Evolutionary conservation across 768 basidiomycete species (phyloP).

Genomic region (Amanita subjunquillea): DNA sequence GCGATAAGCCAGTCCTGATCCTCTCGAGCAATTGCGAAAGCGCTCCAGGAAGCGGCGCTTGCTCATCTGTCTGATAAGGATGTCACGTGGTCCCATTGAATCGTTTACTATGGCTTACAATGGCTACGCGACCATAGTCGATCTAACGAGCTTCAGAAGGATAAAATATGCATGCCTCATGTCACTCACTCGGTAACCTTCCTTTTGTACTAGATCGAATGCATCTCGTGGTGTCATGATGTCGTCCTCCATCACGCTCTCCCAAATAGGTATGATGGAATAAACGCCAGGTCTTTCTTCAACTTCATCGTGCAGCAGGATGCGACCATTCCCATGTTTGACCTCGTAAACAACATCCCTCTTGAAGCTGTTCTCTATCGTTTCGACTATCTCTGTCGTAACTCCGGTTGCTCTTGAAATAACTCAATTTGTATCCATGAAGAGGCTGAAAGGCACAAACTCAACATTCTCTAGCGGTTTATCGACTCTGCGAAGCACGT

Average conservation of each 20-base stretch:
- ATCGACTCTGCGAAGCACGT: constrained; percentile 82
- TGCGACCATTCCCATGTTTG: constrained; percentile 56
- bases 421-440: neutral
- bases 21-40: constrained; percentile 72
- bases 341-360: constrained; percentile 80
- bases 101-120: constrained; percentile 42
- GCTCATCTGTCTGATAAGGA: constrained; percentile 79
- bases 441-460: constrained; percentile 34
- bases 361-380: constrained; percentile 85
- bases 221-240: constrained; percentile 85
- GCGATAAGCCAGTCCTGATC: constrained; percentile 44
- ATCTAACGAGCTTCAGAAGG: constrained; percentile 35
- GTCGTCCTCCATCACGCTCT: constrained; percentile 68
- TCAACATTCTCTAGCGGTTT: constrained; percentile 92
- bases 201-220: constrained; percentile 59
- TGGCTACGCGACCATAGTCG: constrained; percentile 81
- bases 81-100: constrained; percentile 1
- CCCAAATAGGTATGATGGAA: constrained; percentile 92
- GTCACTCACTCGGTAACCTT: constrained; percentile 60
- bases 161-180: neutral
- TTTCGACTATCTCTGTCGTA: constrained; percentile 81
- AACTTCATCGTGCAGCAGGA: constrained; percentile 91
- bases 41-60: constrained; percentile 86
- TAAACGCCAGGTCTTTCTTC: constrained; percentile 88
- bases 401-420: constrained; percentile 81